These are phyloP conservation scores for Penicillium olsonii DNA, from an alignment of 2,329 filamentous ascomycete species.

Conservation along the genomic window DNA sequence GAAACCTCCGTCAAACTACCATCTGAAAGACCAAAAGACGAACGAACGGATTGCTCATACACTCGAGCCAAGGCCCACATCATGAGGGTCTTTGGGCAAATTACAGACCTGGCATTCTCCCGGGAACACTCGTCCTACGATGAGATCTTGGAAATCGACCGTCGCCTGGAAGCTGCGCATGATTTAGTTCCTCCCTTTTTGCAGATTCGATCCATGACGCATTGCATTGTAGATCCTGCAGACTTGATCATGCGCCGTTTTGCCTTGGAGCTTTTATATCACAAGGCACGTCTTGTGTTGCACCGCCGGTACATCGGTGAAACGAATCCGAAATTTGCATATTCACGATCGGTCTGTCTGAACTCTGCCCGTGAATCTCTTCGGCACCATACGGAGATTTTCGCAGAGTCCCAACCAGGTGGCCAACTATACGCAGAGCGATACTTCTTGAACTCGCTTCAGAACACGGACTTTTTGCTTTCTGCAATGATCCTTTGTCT, in stretches of 20 bases:
- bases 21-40: constrained; percentile 52
- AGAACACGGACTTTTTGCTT: constrained; percentile 63
- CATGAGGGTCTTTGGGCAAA: constrained; percentile 39
- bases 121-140: constrained; percentile 37
- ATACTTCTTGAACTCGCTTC: constrained; percentile 61
- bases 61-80: constrained; percentile 39
- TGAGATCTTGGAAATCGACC: constrained; percentile 38
- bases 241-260: constrained; percentile 55
- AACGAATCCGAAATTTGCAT: constrained; percentile 38
- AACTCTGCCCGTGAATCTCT: constrained; percentile 52
- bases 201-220: constrained; percentile 26
- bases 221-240: constrained; percentile 51
- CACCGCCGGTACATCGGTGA: constrained; percentile 55
- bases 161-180: constrained; percentile 35
- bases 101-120: constrained; percentile 40
- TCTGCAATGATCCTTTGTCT: constrained; percentile 64
- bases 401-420: constrained; percentile 55
- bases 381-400: constrained; percentile 52
- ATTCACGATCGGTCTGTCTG: constrained; percentile 50
- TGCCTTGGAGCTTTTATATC: constrained; percentile 54
- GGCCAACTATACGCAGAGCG: constrained; percentile 54
- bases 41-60: constrained; percentile 52
- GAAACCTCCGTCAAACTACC: constrained; percentile 55
- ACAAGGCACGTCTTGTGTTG: constrained; percentile 55
- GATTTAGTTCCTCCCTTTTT: constrained; percentile 25